Base-by-base conservation (phyloP, 108 stramenopile species). In the Nitzschia putrida region DNA sequence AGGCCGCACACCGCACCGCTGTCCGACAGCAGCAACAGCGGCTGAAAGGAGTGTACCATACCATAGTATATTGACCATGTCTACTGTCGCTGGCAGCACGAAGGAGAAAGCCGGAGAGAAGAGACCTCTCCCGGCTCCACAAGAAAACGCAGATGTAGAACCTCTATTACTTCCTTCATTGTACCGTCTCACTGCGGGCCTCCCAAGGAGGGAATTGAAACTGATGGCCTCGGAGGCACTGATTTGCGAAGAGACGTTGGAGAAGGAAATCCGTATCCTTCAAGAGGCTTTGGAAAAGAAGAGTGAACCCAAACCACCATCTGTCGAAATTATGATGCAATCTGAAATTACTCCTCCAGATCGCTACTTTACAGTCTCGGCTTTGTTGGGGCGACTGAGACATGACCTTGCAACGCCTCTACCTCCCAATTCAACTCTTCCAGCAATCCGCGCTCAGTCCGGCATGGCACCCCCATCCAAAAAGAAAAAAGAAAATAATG, bases 301-400 rank as follows among this genome's bases (percentile, higher is more conserved):
- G 21, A 34, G 64, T 23, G 61, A 23, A 18, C 49, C 56, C 2
- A 56, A 56, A 11, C 53, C 57, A 39, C 20, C 39, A 18, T 24
- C 61, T 2, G 73, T 81, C 18, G 72, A 87, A 39, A 44, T 57
- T n/a, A 86, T 91, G 51, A 49, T 94, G 22, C 68, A 61, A 0
- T 77, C 81, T 2, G 88, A 88, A 44, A 74, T 91, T 24, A 71
- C 88, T n/a, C 86, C 93, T 22, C 74, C 85, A 1, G 89, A 90
- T 76, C 61, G 77, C 39, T 87, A 81, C 65, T 94, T 80, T 69
- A 88, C 89, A 13, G 80, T 91, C 13, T 86, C 86, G 6, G 83
- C 89, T 10, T 50, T 94, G 29, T 40, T 94, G 23, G 93, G 93
- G 44, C 52, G 93, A 70, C 58, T 94, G 9, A 82, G 88, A n/a